phyloP scores from a whole-genome alignment of 2,329 filamentous ascomycete genomes.

The Fusarium incarnatum region DNA sequence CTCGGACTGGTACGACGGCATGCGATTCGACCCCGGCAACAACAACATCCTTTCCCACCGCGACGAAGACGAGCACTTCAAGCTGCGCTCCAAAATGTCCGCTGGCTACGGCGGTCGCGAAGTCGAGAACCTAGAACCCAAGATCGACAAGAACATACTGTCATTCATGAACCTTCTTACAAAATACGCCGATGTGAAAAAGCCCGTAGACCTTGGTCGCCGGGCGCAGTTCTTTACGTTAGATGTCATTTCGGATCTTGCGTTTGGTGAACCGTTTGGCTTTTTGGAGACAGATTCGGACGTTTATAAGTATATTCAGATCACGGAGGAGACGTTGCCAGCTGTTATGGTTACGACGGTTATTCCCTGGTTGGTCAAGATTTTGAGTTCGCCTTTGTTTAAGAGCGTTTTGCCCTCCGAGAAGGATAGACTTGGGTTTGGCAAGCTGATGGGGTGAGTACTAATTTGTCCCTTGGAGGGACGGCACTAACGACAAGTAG shows the following conservation, averaged over 20 bases:
- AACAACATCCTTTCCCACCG: slow-evolving; percentile 64
- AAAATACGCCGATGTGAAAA: slow-evolving; percentile 19
- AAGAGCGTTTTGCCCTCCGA: slow-evolving; percentile 56
- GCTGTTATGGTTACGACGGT: slow-evolving; percentile 59
- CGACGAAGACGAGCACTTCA: slow-evolving; percentile 58
- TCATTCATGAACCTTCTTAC: slow-evolving; percentile 55
- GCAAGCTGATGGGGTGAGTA: slow-evolving; percentile 59
- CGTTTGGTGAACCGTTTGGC: slow-evolving; percentile 61
- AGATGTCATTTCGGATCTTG: slow-evolving; percentile 64
- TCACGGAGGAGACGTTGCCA: slow-evolving; percentile 56
- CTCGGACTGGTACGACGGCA: slow-evolving; percentile 60
- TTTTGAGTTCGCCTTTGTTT: slow-evolving; percentile 56
- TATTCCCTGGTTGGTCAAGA: slow-evolving; percentile 55
- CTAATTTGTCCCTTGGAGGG: fast-evolving
- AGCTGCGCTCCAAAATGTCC: slow-evolving; percentile 61
- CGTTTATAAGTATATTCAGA: slow-evolving; percentile 59
- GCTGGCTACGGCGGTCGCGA: slow-evolving; percentile 66
- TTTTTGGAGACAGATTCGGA: slow-evolving; percentile 60
- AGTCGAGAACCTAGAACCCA: slow-evolving; percentile 60
- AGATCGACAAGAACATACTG: slow-evolving; percentile 61
- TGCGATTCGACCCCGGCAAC: slow-evolving; percentile 63
- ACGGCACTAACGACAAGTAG: neutral
- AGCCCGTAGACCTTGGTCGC: slow-evolving; percentile 56
- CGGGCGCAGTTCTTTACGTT: slow-evolving; percentile 64
- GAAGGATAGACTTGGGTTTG: slow-evolving; percentile 54